Percentiles rank a stretch among this genome's conserved stretches.
These are phyloP conservation scores for Citrus maxima DNA, from an alignment of 345 rosid genomes.

Conservation along the genomic window DNA sequence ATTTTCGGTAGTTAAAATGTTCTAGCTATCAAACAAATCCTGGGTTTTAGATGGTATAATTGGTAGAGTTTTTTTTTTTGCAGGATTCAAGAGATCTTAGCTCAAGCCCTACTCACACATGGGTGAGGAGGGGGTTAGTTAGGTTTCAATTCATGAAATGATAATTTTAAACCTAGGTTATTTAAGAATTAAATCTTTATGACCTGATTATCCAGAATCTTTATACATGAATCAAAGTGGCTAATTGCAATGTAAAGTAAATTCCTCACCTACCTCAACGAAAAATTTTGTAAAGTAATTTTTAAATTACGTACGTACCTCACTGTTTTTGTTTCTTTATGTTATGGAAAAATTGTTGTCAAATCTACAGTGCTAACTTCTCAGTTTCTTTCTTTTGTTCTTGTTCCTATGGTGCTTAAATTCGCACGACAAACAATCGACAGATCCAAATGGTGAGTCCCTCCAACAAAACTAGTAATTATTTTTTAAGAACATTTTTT, in stretches of 20 bases:
- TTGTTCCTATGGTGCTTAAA: background rate
- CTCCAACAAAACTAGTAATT: background rate
- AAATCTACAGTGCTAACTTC: background rate
- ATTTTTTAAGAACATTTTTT: background rate
- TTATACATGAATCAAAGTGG: background rate
- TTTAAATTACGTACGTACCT: background rate
- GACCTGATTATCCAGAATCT: background rate
- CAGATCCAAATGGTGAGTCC: slow-evolving; percentile 42
- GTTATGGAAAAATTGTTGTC: background rate
- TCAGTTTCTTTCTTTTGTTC: background rate
- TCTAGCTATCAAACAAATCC: too few species aligned
- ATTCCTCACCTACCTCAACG: too few species aligned
- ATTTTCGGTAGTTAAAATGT: too few species aligned
- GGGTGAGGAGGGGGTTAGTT: too few species aligned
- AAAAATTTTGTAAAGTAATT: too few species aligned
- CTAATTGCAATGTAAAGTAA: too few species aligned
- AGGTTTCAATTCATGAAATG: too few species aligned
- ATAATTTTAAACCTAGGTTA: background rate
- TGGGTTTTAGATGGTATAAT: too few species aligned
- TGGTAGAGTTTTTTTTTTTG: too few species aligned
- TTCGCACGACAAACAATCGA: background rate
- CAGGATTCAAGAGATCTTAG: too few species aligned
- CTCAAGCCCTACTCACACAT: too few species aligned
- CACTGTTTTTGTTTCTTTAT: background rate
- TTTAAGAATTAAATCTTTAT: background rate